These are phyloP conservation scores for Urochloa ruziziensis DNA, from an alignment of 176 grass and related monocot species.

Conservation along the genomic window DNA sequence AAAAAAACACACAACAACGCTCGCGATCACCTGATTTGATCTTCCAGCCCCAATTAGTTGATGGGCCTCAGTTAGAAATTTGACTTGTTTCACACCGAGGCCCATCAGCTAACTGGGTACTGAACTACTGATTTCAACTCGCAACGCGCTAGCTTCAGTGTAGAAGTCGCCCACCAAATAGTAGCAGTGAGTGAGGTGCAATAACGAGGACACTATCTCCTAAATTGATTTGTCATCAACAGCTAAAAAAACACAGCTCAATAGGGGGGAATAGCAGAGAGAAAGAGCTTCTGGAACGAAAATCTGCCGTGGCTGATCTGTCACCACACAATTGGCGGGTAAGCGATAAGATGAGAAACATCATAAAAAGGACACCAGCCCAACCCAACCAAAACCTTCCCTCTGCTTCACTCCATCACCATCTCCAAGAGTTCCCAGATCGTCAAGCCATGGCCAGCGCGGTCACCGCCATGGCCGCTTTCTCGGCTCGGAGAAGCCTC, in stretches of 20 bases:
- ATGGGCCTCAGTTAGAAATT: too few relatives aligned
- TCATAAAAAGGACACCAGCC: slow-evolving; percentile 27
- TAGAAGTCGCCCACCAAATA: too few relatives aligned
- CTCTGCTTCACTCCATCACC: background rate
- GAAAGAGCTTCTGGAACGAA: slow-evolving; percentile 22
- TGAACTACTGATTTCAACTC: too few relatives aligned
- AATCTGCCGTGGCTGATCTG: slow-evolving; percentile 54
- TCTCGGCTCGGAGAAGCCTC: slow-evolving; percentile 23
- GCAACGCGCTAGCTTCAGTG: too few relatives aligned
- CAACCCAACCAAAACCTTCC: background rate
- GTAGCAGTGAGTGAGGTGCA: too few relatives aligned
- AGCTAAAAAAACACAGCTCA: too few relatives aligned
- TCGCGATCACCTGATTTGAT: too few relatives aligned
- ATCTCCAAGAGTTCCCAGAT: background rate
- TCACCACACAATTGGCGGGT: slow-evolving; percentile 44
- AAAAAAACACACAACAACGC: too few relatives aligned
- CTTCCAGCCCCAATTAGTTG: too few relatives aligned
- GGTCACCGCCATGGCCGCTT: slow-evolving; percentile 32
- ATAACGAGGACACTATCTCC: background rate
- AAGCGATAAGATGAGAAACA: slow-evolving; percentile 46
- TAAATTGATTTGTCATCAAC: background rate
- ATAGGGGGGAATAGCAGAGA: too few relatives aligned
- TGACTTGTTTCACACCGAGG: too few relatives aligned
- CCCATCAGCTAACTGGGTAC: too few relatives aligned
- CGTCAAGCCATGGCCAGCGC: slow-evolving; percentile 35